Evolutionary conservation across 108 stramenopile genomes (phyloP).

Genomic region (Aurantiochytrium sp.): DNA sequence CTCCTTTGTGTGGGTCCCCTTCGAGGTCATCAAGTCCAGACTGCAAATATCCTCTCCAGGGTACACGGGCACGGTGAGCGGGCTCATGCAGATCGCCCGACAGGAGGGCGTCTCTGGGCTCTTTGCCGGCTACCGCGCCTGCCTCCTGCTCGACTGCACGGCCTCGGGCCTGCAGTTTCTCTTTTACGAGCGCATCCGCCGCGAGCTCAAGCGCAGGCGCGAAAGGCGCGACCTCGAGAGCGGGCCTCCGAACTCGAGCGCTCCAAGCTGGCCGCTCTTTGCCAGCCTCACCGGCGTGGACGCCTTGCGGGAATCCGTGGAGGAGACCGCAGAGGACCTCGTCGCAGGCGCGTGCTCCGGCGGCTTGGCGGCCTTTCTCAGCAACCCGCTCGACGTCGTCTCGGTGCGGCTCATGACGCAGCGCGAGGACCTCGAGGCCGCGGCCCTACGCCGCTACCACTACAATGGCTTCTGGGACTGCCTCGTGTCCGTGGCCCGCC

Average conservation of each 20-base stretch:
- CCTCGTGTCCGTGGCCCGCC: neutral
- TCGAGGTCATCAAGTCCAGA: conserved; percentile 33
- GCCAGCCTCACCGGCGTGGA: neutral
- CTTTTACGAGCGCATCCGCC: conserved; percentile 21
- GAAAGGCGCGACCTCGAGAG: neutral
- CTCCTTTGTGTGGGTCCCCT: conserved; percentile 13
- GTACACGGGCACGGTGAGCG: conserved; percentile 1
- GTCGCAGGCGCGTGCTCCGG: conserved; percentile 26
- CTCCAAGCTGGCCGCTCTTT: too few relatives aligned
- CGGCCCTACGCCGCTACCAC: neutral
- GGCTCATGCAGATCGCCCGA: neutral
- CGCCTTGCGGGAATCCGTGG: neutral
- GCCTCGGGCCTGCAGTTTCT: neutral
- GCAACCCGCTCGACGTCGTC: conserved; percentile 34
- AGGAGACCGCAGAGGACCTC: neutral
- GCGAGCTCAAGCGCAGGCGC: neutral
- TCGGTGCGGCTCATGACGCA: conserved; percentile 33
- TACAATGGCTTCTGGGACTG: neutral
- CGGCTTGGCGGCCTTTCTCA: conserved; percentile 2
- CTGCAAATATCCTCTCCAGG: conserved; percentile 16
- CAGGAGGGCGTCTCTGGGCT: conserved; percentile 13
- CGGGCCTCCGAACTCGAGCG: too few relatives aligned
- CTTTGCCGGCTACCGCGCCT: conserved; percentile 21
- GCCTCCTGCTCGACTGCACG: neutral
- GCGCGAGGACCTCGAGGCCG: neutral